A percentile compares a stretch with the other conserved stretches of the same genome.
phyloP scores from a whole-genome alignment of 768 basidiomycete genomes.

The Pisolithus sp. region DNA sequence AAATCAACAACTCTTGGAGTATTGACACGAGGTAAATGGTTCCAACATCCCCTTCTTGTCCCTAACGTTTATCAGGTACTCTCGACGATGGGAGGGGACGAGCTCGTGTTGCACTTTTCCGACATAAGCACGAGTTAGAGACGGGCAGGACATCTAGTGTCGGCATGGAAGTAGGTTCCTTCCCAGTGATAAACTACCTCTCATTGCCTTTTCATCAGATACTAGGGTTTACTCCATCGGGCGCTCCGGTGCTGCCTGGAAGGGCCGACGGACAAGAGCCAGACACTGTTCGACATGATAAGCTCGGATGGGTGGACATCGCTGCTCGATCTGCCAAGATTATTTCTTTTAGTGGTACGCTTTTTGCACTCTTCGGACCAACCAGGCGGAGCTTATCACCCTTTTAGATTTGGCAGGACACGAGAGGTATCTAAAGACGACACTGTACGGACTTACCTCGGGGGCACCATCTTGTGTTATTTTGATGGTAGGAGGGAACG shows the following conservation, averaged over 20 bases:
- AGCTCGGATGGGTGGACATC: slow-evolving; percentile 94
- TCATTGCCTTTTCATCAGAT: slow-evolving; percentile 44
- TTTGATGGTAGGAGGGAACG: slow-evolving; percentile 93
- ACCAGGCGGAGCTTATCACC: background rate
- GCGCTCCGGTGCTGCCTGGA: slow-evolving; percentile 73
- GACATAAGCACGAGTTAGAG: slow-evolving; percentile 97
- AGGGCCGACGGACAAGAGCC: slow-evolving; percentile 48
- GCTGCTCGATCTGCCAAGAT: slow-evolving; percentile 85
- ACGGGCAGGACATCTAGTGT: slow-evolving; percentile 92
- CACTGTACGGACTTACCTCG: slow-evolving; percentile 90
- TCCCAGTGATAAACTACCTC: background rate
- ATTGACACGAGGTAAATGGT: slow-evolving; percentile 70
- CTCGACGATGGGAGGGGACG: slow-evolving; percentile 78
- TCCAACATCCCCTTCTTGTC: slow-evolving; percentile 14
- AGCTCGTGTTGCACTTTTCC: slow-evolving; percentile 83
- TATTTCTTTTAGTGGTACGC: slow-evolving; percentile 76
- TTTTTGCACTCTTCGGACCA: background rate
- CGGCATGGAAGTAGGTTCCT: slow-evolving; percentile 82
- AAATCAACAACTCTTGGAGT: slow-evolving; percentile 95
- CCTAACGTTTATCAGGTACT: slow-evolving; percentile 39
- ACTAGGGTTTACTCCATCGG: slow-evolving; percentile 75
- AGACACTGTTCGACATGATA: slow-evolving; percentile 71
- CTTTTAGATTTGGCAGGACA: slow-evolving; percentile 91
- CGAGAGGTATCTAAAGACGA: slow-evolving; percentile 88
- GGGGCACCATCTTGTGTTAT: slow-evolving; percentile 90